Evolutionary conservation across 225 moss, liverwort and hornwort species (phyloP).

Genomic region (Polytrichum commune): DNA sequence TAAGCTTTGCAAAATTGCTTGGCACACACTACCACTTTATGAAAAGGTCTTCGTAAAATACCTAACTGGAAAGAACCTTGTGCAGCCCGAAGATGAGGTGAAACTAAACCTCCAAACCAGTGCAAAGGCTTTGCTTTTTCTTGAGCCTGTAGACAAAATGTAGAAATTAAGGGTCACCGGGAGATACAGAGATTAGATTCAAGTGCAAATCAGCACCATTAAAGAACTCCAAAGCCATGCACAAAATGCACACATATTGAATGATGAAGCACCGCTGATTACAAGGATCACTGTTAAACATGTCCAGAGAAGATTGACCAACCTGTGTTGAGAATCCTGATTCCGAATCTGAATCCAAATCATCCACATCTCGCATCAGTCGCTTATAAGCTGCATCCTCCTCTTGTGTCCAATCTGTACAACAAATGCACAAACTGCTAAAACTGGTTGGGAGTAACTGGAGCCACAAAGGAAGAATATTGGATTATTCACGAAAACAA

Average conservation of each 20-base stretch:
- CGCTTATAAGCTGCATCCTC: slow-evolving; percentile 42
- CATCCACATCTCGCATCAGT: slow-evolving; percentile 31
- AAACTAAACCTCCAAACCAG: slow-evolving; percentile 86
- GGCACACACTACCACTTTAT: too few species aligned
- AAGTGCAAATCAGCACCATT: too few species aligned
- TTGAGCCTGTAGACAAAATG: slow-evolving; percentile 27
- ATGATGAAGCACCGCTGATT: too few species aligned
- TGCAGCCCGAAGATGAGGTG: slow-evolving; percentile 70
- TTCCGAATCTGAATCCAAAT: slow-evolving; percentile 40
- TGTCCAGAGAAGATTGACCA: background rate
- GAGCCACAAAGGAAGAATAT: background rate
- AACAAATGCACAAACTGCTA: background rate
- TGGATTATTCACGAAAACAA: background rate
- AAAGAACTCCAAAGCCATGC: too few species aligned
- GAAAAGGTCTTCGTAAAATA: slow-evolving; percentile 7
- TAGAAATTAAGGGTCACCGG: background rate
- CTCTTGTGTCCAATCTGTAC: slow-evolving; percentile 49
- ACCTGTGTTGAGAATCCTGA: slow-evolving; percentile 34
- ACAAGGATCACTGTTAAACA: too few species aligned
- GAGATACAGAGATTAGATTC: background rate
- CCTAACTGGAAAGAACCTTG: slow-evolving; percentile 73
- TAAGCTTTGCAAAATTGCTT: too few species aligned
- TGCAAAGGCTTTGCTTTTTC: slow-evolving; percentile 50
- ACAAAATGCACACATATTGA: too few species aligned
- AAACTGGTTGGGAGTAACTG: background rate